These are phyloP conservation scores for Wallacemonas sp. DNA, from an alignment of 208 protist species.

Conservation along the genomic window DNA sequence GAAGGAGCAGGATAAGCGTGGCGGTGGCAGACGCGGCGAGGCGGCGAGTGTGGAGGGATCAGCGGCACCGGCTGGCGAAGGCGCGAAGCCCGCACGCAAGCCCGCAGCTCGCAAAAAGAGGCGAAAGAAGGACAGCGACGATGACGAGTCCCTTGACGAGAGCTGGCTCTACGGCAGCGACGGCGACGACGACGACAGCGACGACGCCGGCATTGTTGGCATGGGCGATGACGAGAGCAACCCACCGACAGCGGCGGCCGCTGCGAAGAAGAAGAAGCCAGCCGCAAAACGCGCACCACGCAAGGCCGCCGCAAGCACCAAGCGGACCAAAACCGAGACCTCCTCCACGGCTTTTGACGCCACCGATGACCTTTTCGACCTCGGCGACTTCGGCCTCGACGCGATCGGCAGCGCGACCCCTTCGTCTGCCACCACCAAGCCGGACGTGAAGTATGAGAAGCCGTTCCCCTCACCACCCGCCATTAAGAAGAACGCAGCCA, in stretches of 20 bases:
- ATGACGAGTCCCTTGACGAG: slow-evolving; percentile 33
- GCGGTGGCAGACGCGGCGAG: slow-evolving; percentile 5
- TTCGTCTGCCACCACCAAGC: slow-evolving; percentile 8
- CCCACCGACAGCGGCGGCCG: slow-evolving; percentile 1
- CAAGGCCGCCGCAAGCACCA: slow-evolving; percentile 15
- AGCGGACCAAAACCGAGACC: slow-evolving; percentile 27
- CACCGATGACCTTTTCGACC: slow-evolving; percentile 59
- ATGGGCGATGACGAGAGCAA: slow-evolving; percentile 36
- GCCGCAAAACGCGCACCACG: slow-evolving; percentile 18
- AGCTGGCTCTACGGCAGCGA: slow-evolving; percentile 36
- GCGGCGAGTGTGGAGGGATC: slow-evolving; percentile 10
- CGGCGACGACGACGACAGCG: slow-evolving; percentile 26
- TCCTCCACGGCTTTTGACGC: background rate
- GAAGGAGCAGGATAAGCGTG: slow-evolving; percentile 68
- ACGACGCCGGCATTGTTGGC: slow-evolving; percentile 29
- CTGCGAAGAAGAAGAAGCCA: slow-evolving; percentile 25
- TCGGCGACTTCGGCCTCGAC: slow-evolving; percentile 81
- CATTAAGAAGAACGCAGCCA: background rate
- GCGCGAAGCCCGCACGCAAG: slow-evolving; percentile 36
- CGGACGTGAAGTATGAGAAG: slow-evolving; percentile 11
- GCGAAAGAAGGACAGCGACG: slow-evolving; percentile 48
- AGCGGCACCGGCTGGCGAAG: slow-evolving; percentile 16
- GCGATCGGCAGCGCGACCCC: slow-evolving; percentile 28
- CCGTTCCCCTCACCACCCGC: slow-evolving; percentile 3
- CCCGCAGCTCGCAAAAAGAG: slow-evolving; percentile 34